Percentiles rank a stretch among this genome's conserved stretches.
phyloP scores from a whole-genome alignment of 306 rosid species.

The Cicer chorassanicum region DNA sequence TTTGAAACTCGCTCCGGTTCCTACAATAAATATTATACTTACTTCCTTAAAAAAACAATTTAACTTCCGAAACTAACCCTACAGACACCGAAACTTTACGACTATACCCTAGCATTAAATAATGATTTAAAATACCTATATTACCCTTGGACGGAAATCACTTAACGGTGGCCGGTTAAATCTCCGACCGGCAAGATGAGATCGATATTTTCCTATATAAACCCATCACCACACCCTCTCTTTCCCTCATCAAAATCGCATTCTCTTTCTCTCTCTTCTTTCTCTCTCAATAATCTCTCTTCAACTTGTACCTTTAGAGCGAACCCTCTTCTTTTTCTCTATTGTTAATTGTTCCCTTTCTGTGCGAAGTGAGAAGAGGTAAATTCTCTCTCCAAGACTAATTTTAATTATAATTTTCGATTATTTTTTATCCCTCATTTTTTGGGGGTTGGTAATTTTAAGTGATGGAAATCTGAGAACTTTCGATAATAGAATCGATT shows the following conservation, averaged over 20 bases:
- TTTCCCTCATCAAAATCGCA: constrained; percentile 60
- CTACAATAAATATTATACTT: no score
- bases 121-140: neutral
- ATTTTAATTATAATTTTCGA: constrained; percentile 25
- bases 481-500: constrained; percentile 40
- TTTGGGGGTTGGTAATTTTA: constrained; percentile 23
- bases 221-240: constrained; percentile 61
- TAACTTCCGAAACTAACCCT: constrained; percentile 30
- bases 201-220: constrained; percentile 86
- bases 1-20: neutral
- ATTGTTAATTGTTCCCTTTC: constrained; percentile 20
- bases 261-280: constrained; percentile 37
- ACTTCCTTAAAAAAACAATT: no score
- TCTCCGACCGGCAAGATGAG: constrained; percentile 46
- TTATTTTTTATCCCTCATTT: neutral
- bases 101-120: neutral
- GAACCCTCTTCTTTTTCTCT: constrained; percentile 34
- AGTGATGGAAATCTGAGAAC: constrained; percentile 36
- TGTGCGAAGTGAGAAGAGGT: constrained; percentile 59
- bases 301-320: constrained; percentile 49
- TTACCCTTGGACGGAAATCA: constrained; percentile 41
- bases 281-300: constrained; percentile 4
- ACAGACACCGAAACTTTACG: neutral
- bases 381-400: constrained; percentile 50
- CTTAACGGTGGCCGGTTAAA: constrained; percentile 55